Base-by-base conservation (phyloP, 148 eudicot genomes). In the Spergularia bocconei region DNA sequence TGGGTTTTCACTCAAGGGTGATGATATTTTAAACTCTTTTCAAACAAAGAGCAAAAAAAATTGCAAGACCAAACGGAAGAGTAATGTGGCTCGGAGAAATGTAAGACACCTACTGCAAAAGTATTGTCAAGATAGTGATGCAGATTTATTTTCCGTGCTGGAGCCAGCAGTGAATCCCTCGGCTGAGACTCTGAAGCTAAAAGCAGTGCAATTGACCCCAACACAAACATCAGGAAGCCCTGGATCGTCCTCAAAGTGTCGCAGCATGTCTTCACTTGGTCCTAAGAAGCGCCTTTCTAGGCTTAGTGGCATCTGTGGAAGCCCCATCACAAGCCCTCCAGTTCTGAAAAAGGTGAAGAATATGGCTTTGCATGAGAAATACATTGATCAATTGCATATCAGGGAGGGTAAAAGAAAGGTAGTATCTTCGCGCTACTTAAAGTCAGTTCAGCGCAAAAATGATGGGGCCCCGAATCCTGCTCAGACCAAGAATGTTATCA, bases 311-410 rank as follows among this genome's bases (percentile, higher is more conserved):
- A 12, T 44, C 36, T 21, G 15, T 73, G 66, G 29, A 63, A 79
- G 83, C 54, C 77, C 83, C 59, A 73, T 83, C 25, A 70, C 77
- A 33, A 83, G 98, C 78, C 98, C 98, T 47, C 91, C 86, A 1
- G 96, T 90, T 76, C 77, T 93, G 81, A 93, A 93, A 83, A 88
- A 78, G 75, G 80, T 90, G 64, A 93, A 89, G 73, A 90, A 93
- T 85, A 85, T 85, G 82, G 91, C 82, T 50, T 78, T 87, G 77
- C 98, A 90, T 78, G 93, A 93, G 83, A 93, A 90, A 80, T 93
- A 87, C 80, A 91, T 93, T 29, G 98, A 91, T 74, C 86, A 82
- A 75, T 79, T 93, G 59, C 93, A 90, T 71, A 67, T 63, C 20
- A 86, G 98, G 79, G 91, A 92, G 62, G 89, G 88, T 67, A 87